phyloP scores from a whole-genome alignment of 2,329 filamentous ascomycete species.

The Lachnellula suecica region DNA sequence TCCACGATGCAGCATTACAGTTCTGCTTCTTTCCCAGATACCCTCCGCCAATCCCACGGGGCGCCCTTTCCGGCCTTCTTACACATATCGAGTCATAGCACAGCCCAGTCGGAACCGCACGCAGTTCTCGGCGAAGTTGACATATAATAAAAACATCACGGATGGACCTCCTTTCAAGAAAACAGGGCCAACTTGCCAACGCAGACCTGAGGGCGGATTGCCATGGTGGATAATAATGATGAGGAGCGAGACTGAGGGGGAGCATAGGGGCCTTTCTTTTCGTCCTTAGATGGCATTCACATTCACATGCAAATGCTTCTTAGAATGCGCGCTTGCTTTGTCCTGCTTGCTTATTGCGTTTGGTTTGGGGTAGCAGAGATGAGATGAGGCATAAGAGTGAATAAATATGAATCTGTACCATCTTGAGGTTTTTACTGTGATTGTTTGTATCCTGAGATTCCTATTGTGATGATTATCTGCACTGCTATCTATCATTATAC shows the following conservation, averaged over 20 bases:
- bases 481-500: no score
- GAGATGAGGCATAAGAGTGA: no score
- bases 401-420: no score
- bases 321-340: conserved; percentile 18
- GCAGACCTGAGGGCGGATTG: conserved; percentile 2
- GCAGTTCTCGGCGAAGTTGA: conserved; percentile 5
- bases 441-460: no score
- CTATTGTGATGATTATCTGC: no score
- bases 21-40: conserved; percentile 10
- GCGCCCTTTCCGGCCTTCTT: conserved; percentile 7
- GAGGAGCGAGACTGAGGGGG: conserved; percentile 15
- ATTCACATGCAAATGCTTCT: conserved; percentile 4
- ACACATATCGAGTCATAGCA: conserved; percentile 4
- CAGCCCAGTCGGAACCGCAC: conserved; percentile 4
- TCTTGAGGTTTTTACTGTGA: no score
- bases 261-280: conserved; percentile 23
- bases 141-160: conserved; percentile 3
- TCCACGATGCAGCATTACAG: conserved; percentile 9
- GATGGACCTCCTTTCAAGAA: conserved; percentile 10
- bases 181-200: conserved; percentile 5
- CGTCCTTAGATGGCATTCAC: conserved; percentile 14
- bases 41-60: conserved; percentile 7
- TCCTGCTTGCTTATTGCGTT: not conserved
- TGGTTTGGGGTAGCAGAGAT: no score
- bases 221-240: conserved; percentile 3